Base-by-base conservation (phyloP, 2,329 filamentous ascomycete genomes). In the Ascochyta koolunga region DNA sequence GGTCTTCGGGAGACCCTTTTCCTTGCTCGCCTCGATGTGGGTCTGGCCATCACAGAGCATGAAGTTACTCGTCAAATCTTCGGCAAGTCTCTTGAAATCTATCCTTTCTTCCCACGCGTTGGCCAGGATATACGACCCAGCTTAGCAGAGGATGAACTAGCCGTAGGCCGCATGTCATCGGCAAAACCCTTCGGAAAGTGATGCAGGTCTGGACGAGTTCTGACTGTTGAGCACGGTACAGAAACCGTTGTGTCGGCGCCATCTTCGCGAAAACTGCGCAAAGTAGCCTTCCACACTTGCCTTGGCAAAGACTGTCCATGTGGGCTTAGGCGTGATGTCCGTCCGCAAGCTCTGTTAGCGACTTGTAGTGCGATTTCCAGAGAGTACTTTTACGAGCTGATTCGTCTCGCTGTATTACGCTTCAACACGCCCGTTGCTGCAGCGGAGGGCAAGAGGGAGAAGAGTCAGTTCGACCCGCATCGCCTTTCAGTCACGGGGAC, bases 401-500 rank as follows among this genome's bases (percentile, higher is more conserved):
- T 74, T 73, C 69, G 71, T 48, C 57, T 62, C 42, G 16, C 16
- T 25, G 31, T 38, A 46, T 44, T 25, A 65, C 61, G 46, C 60
- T 63, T 62, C 60, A 38, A 64, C 59, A 39, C 47, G 44, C 48
- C 62, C 56, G 56, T 64, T 44, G 61, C 64, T 52, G 59, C 60
- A 59, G 59, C 52, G 59, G 62, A 60, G 60, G 62, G 66, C 63
- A 58, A 64, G 60, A 59, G 41, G 49, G 40, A 55, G 53, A 56
- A 63, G 54, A 52, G 44, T 56, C 49, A 50, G 35, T 44, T 55
- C 57, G 55, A 53, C 50, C 67, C 68, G 70, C 69, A 73, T 66
- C 43, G 60, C 39, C 33, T 46, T 56, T 44, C 62, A 61, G 69
- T 74, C 71, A 74, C 70, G 70, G 71, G 71, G 68, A 61, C 37